A percentile compares a stretch with the other conserved stretches of the same genome.
Conservation (phyloP, 1,284 basidiomycete genomes). For the Heterobasidion annosum region DNA sequence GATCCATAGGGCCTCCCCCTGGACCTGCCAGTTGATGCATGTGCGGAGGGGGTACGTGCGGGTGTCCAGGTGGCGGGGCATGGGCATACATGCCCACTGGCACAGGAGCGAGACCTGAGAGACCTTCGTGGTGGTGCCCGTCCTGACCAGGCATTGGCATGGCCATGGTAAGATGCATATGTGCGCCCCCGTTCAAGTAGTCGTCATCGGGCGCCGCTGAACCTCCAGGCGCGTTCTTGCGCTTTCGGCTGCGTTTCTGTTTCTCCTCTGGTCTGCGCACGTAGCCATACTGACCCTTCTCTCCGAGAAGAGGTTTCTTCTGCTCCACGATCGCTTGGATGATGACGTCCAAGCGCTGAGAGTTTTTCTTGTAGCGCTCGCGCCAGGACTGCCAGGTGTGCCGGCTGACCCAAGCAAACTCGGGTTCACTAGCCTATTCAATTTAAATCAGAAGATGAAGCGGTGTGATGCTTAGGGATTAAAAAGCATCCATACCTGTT, state of each 20-base stretch:
- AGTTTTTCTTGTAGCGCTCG: slow-evolving; percentile 77
- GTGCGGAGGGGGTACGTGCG: slow-evolving; percentile 6
- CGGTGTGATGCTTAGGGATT: background rate
- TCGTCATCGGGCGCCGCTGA: slow-evolving; percentile 11
- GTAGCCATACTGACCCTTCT: slow-evolving; percentile 72
- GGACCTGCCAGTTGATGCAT: slow-evolving; percentile 12
- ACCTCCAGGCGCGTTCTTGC: slow-evolving; percentile 8
- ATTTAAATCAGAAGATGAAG: background rate
- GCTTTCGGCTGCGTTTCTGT: slow-evolving; percentile 42
- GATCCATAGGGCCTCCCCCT: slow-evolving; percentile 12
- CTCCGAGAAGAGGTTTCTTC: slow-evolving; percentile 53
- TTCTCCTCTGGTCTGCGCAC: slow-evolving; percentile 63
- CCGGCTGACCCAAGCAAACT: slow-evolving; percentile 68
- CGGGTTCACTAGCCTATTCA: slow-evolving; percentile 47
- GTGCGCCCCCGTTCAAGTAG: background rate
- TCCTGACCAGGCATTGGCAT: slow-evolving; percentile 8
- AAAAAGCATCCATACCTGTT: slow-evolving; percentile 28
- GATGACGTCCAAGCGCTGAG: slow-evolving; percentile 48
- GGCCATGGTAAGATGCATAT: slow-evolving; percentile 8
- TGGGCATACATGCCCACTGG: slow-evolving; percentile 9
- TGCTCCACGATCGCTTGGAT: slow-evolving; percentile 59
- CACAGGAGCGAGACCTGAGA: slow-evolving; percentile 3
- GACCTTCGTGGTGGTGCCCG: slow-evolving; percentile 2
- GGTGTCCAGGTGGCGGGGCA: slow-evolving; percentile 5
- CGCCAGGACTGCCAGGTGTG: slow-evolving; percentile 85